These are phyloP conservation scores for Chaetomium cochliodes DNA, from an alignment of 495 filamentous ascomycete genomes.

Conservation along the genomic window DNA sequence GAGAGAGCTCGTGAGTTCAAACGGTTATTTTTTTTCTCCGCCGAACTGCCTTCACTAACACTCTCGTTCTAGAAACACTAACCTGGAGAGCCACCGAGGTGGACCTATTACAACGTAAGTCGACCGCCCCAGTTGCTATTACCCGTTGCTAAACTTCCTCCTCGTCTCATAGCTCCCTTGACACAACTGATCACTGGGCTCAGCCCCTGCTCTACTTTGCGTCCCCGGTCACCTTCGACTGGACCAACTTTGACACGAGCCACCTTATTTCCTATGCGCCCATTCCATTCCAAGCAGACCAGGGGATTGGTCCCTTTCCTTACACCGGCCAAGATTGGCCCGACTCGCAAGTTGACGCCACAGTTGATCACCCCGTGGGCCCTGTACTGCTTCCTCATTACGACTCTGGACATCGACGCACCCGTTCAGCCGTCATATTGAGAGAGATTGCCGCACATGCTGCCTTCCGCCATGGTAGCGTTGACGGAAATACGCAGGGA, in stretches of 20 bases:
- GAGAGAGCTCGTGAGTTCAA: neutral
- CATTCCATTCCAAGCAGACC: neutral
- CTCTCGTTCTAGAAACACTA: neutral
- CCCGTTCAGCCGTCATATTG: neutral
- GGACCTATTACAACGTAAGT: neutral
- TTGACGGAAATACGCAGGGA: neutral
- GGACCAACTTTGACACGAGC: neutral
- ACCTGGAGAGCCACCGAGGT: neutral
- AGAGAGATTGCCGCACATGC: conserved; percentile 1
- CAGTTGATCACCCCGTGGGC: neutral
- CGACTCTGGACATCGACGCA: neutral
- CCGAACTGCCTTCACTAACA: neutral
- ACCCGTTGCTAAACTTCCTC: neutral
- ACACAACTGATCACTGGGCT: neutral
- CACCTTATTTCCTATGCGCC: neutral
- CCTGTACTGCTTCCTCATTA: no score
- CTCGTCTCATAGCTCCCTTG: neutral
- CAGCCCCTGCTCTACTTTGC: neutral
- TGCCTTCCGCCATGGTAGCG: neutral
- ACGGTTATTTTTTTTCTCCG: neutral
- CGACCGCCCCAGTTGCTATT: neutral
- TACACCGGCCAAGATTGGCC: neutral
- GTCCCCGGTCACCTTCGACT: neutral
- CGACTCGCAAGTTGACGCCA: neutral
- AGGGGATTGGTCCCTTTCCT: neutral